These are phyloP conservation scores for Rauvolfia tetraphylla DNA, from an alignment of 257 asterid genomes.

Conservation along the genomic window DNA sequence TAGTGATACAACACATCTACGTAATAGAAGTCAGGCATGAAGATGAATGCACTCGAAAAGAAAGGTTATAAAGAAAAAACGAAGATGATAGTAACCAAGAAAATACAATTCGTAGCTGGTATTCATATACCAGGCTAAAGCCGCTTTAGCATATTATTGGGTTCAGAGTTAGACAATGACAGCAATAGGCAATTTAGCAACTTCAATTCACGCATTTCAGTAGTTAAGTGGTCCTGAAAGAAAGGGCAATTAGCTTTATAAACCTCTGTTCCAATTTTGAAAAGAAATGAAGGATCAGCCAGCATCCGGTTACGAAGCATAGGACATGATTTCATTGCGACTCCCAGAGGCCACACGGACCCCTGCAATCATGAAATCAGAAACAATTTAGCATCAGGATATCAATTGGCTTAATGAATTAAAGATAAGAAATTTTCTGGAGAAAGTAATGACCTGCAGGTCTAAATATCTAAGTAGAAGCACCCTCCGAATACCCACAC, in stretches of 20 bases:
- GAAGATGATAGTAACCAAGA: no score
- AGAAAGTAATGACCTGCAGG: constrained; percentile 54
- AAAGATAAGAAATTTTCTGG: background rate
- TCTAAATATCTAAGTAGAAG: constrained; percentile 76
- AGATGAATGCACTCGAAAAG: constrained; percentile 3
- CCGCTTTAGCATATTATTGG: background rate
- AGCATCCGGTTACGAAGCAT: constrained; percentile 93
- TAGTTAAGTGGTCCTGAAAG: background rate
- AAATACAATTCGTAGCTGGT: background rate
- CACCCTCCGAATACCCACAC: constrained; percentile 64
- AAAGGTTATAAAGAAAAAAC: background rate
- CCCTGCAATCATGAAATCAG: constrained; percentile 48
- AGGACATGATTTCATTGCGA: constrained; percentile 64
- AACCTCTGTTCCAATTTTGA: constrained; percentile 98
- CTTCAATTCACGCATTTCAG: background rate
- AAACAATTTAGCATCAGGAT: background rate
- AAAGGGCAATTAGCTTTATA: constrained; percentile 9
- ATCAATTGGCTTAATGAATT: background rate
- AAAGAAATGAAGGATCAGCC: constrained; percentile 96
- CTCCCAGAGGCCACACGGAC: constrained; percentile 71
- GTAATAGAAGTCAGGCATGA: background rate
- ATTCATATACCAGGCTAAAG: background rate
- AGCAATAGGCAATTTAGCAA: background rate
- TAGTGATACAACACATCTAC: background rate
- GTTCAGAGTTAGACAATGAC: background rate